These are phyloP conservation scores for Naematelia encephala DNA, from an alignment of 768 basidiomycete genomes.

Conservation along the genomic window DNA sequence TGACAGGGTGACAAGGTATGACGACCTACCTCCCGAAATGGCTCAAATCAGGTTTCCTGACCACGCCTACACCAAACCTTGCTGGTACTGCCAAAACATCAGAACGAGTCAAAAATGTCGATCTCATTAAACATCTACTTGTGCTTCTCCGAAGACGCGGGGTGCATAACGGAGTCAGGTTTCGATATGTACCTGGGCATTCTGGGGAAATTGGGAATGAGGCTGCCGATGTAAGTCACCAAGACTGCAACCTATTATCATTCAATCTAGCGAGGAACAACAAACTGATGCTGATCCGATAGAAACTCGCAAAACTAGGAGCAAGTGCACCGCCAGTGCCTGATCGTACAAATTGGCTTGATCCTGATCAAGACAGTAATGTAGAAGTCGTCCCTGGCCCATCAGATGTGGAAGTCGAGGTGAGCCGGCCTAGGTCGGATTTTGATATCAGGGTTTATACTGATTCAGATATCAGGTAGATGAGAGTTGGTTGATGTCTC, in stretches of 20 bases:
- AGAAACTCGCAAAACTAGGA: slow-evolving; percentile 44
- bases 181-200: slow-evolving; percentile 77
- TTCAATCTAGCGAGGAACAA: no score
- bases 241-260: no score
- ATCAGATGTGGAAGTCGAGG: slow-evolving; percentile 41
- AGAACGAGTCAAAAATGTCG: slow-evolving; percentile 68
- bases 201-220: slow-evolving; percentile 78
- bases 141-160: slow-evolving; percentile 61
- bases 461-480: slow-evolving; percentile 29
- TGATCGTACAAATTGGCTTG: slow-evolving; percentile 38
- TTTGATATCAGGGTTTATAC: neutral
- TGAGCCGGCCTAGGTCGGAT: slow-evolving; percentile 14
- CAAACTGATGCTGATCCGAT: neutral
- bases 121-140: slow-evolving; percentile 67
- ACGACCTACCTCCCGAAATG: slow-evolving; percentile 67
- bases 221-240: slow-evolving; percentile 67
- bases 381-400: neutral
- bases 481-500: slow-evolving; percentile 38
- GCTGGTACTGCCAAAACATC: slow-evolving; percentile 15
- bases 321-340: slow-evolving; percentile 27
- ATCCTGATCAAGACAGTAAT: slow-evolving; percentile 24
- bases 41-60: slow-evolving; percentile 53
- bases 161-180: slow-evolving; percentile 53
- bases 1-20: slow-evolving; percentile 58
- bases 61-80: slow-evolving; percentile 7